Evolutionary conservation across 2,329 filamentous ascomycete genomes (phyloP), one percentile per base, ranked within the genome.

Genomic region (Leptographium galeiforme): DNA sequence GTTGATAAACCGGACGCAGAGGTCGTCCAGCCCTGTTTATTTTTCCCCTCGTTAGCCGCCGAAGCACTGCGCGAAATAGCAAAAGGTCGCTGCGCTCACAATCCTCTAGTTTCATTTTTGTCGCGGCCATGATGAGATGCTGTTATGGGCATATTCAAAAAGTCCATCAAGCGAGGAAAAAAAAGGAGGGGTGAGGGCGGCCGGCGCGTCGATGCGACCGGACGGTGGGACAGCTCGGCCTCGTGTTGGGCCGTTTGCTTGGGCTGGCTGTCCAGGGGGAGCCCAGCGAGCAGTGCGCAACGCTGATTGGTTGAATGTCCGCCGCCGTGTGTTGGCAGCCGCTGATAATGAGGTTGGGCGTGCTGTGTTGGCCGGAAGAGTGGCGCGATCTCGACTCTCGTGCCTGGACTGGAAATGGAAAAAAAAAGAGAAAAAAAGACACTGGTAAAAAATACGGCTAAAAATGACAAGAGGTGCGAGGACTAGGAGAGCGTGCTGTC

Each of bases 1-100:
- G 69, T 97, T 89, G 66, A 98, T 91, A 71, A 98, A 98, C 66
- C 94, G 89, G 67, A 95, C 91, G 70, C 89, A 95, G 56, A 97
- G 80, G 72, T 97, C 91, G 82, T 97, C 91, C 73, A 97, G 78
- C 90, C 88, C 87, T 91, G 64, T 16, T 14, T 3, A 47, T 25
- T 25, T 25, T 25, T 25, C 25, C 25, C 5, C 25, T 25, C 25
- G 25, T 25, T 25, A 25, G 25, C 25, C 25, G 25, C 25, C 25
- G 3, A 25, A 5, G 25, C 25, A 2, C 25, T 2, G 25, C 25
- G 3, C 5, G 25, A 25, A 25, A 25, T 2, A 5, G 39, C 8
- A 34, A 16, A 25, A 53, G n/a, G 30, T 6, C 8, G 41, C 41
- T 25, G 18, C 43, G 13, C 75, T 66, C 74, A 90, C 89, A 95